phyloP scores from a whole-genome alignment of 2,329 filamentous ascomycete genomes.

The Ceratocystis lukuohia region DNA sequence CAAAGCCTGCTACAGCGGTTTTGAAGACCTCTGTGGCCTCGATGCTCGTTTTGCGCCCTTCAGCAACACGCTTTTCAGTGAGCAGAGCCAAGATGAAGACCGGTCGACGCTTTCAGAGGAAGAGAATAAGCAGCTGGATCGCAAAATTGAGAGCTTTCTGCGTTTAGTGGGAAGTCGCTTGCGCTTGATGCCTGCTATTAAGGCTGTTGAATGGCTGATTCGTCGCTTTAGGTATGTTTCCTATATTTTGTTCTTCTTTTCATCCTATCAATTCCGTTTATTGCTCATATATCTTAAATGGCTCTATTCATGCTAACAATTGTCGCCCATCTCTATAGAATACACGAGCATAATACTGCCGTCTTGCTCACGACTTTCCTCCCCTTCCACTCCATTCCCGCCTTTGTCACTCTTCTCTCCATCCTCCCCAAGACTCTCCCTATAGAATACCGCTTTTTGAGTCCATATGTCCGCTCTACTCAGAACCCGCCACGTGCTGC shows the following conservation, averaged over 20 bases:
- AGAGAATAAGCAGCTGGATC: slow-evolving; percentile 73
- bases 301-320: slow-evolving; percentile 9
- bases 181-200: slow-evolving; percentile 74
- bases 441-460: slow-evolving; percentile 65
- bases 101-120: slow-evolving; percentile 66
- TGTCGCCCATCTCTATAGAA: slow-evolving; percentile 35
- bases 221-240: slow-evolving; percentile 66
- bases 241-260: neutral
- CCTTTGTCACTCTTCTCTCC: slow-evolving; percentile 74
- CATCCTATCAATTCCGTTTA: neutral
- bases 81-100: slow-evolving; percentile 82
- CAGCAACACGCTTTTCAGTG: slow-evolving; percentile 70
- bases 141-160: slow-evolving; percentile 67
- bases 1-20: slow-evolving; percentile 75
- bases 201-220: slow-evolving; percentile 89
- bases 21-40: slow-evolving; percentile 77
- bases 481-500: slow-evolving; percentile 65
- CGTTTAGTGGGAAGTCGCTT: slow-evolving; percentile 63
- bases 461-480: slow-evolving; percentile 69
- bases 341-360: slow-evolving; percentile 81
- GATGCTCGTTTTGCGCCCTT: slow-evolving; percentile 69
- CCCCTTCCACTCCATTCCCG: slow-evolving; percentile 76
- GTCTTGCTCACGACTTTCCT: slow-evolving; percentile 73
- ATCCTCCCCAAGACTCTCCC: slow-evolving; percentile 70
- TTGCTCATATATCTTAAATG: slow-evolving; percentile 4